Conservation (phyloP, 2,329 filamentous ascomycete species). For the Ceratocystiopsis brevicomis region DNA sequence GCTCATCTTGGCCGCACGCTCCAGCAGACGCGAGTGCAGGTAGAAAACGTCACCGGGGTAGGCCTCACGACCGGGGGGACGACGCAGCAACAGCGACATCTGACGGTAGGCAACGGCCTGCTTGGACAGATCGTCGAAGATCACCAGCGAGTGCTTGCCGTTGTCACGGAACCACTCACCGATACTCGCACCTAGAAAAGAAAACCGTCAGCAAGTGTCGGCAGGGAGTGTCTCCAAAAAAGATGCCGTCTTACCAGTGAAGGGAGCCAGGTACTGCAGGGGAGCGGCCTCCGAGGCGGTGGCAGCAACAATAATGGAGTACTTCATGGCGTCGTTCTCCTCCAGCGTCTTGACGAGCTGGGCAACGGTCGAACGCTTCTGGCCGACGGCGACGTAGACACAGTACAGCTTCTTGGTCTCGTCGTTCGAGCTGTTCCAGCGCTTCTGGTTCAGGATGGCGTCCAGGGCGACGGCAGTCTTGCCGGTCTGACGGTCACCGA, state of each 20-base stretch:
- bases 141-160: conserved; percentile 73
- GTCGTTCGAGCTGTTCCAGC: conserved; percentile 76
- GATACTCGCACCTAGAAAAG: conserved; percentile 18
- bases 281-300: conserved; percentile 94
- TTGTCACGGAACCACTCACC: conserved; percentile 60
- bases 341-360: conserved; percentile 99
- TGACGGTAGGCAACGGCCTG: conserved; percentile 96
- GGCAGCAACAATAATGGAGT: conserved; percentile 80
- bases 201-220: too few relatives aligned
- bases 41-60: conserved; percentile 99
- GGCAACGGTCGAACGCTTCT: conserved; percentile 98
- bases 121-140: conserved; percentile 94
- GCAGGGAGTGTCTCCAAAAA: too few relatives aligned
- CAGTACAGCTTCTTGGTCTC: conserved; percentile 99
- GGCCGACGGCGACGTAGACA: conserved; percentile 95
- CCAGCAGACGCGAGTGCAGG: conserved; percentile 95
- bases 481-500: conserved; percentile 99
- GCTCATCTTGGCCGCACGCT: conserved; percentile 99
- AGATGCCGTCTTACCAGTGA: conserved; percentile 49
- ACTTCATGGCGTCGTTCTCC: conserved; percentile 99
- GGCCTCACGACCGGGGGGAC: conserved; percentile 95
- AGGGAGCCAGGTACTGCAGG: conserved; percentile 84
- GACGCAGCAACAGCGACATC: conserved; percentile 95
- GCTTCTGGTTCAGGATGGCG: conserved; percentile 97
- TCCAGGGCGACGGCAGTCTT: conserved; percentile 98